Evolutionary conservation across 352 stramenopile genomes (phyloP).

Genomic region (Phytophthora hybrid): DNA sequence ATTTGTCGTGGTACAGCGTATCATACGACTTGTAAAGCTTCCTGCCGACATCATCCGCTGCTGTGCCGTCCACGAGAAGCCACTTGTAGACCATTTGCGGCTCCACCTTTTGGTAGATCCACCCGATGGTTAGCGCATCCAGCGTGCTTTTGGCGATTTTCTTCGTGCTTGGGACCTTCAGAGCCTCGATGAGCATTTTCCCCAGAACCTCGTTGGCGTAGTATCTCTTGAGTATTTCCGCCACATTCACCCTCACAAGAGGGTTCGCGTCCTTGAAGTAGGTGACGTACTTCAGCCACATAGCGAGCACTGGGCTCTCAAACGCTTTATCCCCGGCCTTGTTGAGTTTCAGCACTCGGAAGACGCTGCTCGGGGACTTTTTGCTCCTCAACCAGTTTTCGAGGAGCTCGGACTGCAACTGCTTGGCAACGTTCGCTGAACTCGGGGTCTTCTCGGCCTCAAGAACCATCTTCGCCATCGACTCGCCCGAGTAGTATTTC

Average conservation of each 20-base stretch:
- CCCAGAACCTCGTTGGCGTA: neutral
- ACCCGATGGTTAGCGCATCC: neutral
- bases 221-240: neutral
- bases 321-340: neutral
- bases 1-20: neutral
- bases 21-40: neutral
- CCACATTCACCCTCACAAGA: neutral
- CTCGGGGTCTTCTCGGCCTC: neutral
- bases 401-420: conserved; percentile 7
- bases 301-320: conserved; percentile 4
- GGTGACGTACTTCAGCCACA: conserved; percentile 13
- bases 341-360: conserved; percentile 3
- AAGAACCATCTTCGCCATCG: conserved; percentile 18
- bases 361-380: neutral
- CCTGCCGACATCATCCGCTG: neutral
- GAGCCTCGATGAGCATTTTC: conserved; percentile 2
- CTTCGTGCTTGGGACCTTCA: neutral
- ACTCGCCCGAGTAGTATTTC: neutral
- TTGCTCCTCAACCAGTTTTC: neutral
- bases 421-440: conserved; percentile 2
- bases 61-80: neutral
- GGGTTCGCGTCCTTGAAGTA: conserved; percentile 9
- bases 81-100: neutral
- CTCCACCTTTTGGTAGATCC: neutral
- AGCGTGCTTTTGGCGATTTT: neutral